Conservation (phyloP, 768 basidiomycete genomes). For the Cyclocybe cylindracea region DNA sequence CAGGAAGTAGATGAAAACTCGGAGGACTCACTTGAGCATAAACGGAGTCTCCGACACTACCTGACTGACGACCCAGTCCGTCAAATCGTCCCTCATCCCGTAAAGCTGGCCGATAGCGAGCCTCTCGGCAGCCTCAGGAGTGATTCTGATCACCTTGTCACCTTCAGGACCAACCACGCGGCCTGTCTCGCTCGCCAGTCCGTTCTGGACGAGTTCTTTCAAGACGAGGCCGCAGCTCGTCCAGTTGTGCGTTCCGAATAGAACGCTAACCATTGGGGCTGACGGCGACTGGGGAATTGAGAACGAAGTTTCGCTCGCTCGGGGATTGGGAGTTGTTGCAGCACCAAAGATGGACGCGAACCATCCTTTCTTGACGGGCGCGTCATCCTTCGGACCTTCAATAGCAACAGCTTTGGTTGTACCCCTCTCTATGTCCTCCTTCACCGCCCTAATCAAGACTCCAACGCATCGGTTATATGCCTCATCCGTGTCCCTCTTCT, state of each 20-base stretch:
- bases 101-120: slow-evolving; percentile 82
- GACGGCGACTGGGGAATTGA: neutral
- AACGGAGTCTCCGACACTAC: slow-evolving; percentile 60
- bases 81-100: slow-evolving; percentile 86
- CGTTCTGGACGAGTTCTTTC: slow-evolving; percentile 54
- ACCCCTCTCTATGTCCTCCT: slow-evolving; percentile 43
- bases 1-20: neutral
- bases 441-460: slow-evolving; percentile 56
- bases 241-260: slow-evolving; percentile 91
- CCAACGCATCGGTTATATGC: slow-evolving; percentile 67
- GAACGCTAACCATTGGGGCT: slow-evolving; percentile 49
- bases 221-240: slow-evolving; percentile 64
- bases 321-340: neutral
- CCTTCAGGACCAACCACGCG: slow-evolving; percentile 1
- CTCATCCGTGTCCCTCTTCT: slow-evolving; percentile 72
- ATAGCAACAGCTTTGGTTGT: neutral
- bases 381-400: neutral
- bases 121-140: slow-evolving; percentile 59
- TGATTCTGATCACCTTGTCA: slow-evolving; percentile 35
- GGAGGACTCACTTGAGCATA: slow-evolving; percentile 64
- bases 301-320: neutral
- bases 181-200: slow-evolving; percentile 35
- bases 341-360: slow-evolving; percentile 6
- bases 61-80: slow-evolving; percentile 62
- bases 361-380: slow-evolving; percentile 1